These are phyloP conservation scores for Cantharellus cinnabarinus DNA, from an alignment of 768 basidiomycete genomes.

Conservation along the genomic window DNA sequence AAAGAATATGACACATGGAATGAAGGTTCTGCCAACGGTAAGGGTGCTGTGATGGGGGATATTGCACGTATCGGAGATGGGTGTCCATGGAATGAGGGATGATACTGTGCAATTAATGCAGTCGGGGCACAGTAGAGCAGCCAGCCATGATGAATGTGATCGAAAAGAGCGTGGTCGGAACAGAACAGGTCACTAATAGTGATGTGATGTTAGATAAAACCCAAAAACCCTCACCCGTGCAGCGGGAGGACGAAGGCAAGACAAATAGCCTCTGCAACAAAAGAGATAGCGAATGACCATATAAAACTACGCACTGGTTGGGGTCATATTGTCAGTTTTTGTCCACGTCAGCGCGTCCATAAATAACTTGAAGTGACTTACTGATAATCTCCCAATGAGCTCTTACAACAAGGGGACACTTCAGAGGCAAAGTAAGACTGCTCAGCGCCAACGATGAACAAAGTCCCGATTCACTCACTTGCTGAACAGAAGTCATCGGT, in stretches of 20 bases:
- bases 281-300: neutral
- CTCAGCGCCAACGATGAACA: neutral
- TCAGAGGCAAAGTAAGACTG: neutral
- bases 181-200: too few species aligned
- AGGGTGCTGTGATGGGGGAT: too few species aligned
- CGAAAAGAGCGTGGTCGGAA: too few species aligned
- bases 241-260: neutral
- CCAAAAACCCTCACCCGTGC: neutral
- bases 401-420: neutral
- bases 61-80: too few species aligned
- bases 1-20: too few species aligned
- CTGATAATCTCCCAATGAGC: neutral
- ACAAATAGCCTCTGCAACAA: neutral
- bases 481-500: neutral
- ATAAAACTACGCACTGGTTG: neutral
- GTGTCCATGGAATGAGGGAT: too few species aligned
- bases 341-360: neutral
- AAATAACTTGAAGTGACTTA: neutral
- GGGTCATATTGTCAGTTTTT: neutral
- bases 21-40: too few species aligned
- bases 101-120: too few species aligned
- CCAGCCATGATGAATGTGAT: too few species aligned
- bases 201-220: too few species aligned
- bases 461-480: neutral
- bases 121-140: too few species aligned